These are phyloP conservation scores for Capronia americana DNA, from an alignment of 2,329 filamentous ascomycete species.

Conservation along the genomic window DNA sequence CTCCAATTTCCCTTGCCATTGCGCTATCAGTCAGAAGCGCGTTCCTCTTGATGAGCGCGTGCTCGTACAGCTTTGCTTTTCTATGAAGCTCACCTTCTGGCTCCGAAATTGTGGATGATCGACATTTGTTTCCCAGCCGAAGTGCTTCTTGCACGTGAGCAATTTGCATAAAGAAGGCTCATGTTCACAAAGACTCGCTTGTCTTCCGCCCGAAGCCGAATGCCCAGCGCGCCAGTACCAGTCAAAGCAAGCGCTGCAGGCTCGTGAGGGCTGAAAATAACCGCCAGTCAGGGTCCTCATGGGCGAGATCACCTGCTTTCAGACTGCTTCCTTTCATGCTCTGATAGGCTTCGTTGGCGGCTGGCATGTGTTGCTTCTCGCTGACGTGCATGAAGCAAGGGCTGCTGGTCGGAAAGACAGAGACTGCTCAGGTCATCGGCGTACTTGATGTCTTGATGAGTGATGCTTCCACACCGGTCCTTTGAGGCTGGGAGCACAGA, in stretches of 20 bases:
- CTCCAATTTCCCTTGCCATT: constrained; percentile 17
- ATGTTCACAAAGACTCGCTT: constrained; percentile 11
- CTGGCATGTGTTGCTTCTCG: neutral
- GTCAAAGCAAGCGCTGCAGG: constrained; percentile 7
- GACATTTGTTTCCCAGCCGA: neutral
- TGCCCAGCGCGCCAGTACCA: neutral
- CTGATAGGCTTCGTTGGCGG: constrained; percentile 11
- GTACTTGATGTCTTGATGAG: neutral
- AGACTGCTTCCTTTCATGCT: neutral
- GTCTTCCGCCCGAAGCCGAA: constrained; percentile 20
- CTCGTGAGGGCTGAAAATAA: constrained; percentile 23
- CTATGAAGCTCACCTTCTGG: neutral
- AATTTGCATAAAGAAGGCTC: constrained; percentile 6
- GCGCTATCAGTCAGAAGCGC: neutral
- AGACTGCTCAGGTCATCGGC: constrained; percentile 1
- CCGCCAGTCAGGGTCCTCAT: constrained; percentile 8
- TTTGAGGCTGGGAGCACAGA: neutral
- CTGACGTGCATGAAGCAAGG: constrained; percentile 10
- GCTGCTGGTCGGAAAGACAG: neutral
- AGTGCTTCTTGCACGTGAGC: neutral
- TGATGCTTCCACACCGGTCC: neutral
- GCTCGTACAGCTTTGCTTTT: neutral
- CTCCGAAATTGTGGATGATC: neutral
- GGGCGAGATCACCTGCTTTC: constrained; percentile 13
- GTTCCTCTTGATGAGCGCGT: constrained; percentile 4